A percentile compares a stretch with the other conserved stretches of the same genome.
Conservation (phyloP, 768 basidiomycete species). For the Lanmaoa rubissima region DNA sequence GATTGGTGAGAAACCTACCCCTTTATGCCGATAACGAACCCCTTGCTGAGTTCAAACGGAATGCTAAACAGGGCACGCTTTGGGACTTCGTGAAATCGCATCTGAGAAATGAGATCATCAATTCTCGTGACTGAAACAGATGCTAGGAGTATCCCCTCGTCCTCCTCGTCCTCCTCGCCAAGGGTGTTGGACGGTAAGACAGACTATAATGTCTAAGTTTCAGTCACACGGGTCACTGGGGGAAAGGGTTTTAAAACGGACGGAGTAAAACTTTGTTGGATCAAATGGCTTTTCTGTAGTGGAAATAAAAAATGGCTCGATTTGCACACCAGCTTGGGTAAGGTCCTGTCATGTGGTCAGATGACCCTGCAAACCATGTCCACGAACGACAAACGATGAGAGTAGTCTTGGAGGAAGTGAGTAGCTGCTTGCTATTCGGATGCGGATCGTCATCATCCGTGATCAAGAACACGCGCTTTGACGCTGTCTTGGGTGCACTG, state of each 20-base stretch:
- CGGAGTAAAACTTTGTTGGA: slow-evolving; percentile 74
- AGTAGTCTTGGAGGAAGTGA: slow-evolving; percentile 70
- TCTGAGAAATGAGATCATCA: slow-evolving; percentile 74
- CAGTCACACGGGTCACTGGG: not conserved
- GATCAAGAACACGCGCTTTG: slow-evolving; percentile 91
- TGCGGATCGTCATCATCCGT: slow-evolving; percentile 66
- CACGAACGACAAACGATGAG: slow-evolving; percentile 48
- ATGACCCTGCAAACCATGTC: not conserved
- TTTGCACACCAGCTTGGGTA: slow-evolving; percentile 68
- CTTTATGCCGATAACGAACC: slow-evolving; percentile 76
- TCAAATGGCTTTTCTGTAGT: slow-evolving; percentile 67
- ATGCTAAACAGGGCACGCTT: slow-evolving; percentile 83
- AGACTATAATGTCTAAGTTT: slow-evolving; percentile 39
- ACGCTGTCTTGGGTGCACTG: slow-evolving; percentile 83
- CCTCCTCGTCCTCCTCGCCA: slow-evolving; percentile 45
- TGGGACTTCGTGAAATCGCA: slow-evolving; percentile 77
- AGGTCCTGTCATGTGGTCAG: slow-evolving; percentile 58
- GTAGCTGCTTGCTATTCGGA: slow-evolving; percentile 53
- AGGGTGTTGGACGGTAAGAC: slow-evolving; percentile 55
- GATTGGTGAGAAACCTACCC: slow-evolving; percentile 65
- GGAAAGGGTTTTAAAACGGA: slow-evolving; percentile 33
- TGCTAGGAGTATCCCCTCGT: slow-evolving; percentile 55
- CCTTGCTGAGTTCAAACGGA: slow-evolving; percentile 75
- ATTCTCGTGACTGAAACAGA: slow-evolving; percentile 76
- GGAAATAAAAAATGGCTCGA: slow-evolving; percentile 91